Percentiles rank a stretch among this genome's conserved stretches.
Conservation (phyloP, 495 filamentous ascomycete species). For the Rostrohypoxylon terebratum region DNA sequence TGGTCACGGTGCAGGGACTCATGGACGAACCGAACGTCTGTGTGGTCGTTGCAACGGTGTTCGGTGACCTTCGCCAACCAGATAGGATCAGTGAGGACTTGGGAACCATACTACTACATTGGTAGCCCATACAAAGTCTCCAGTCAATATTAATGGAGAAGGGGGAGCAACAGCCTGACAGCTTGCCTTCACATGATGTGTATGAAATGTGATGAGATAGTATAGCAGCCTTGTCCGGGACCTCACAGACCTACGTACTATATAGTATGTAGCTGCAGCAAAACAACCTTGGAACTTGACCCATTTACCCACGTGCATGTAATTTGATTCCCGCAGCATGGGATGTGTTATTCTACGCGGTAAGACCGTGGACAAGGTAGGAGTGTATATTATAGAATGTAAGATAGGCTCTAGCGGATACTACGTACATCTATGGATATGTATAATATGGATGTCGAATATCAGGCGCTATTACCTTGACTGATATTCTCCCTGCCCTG, state of each 20-base stretch:
- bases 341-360: slow-evolving; percentile 34
- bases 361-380: slow-evolving; percentile 28
- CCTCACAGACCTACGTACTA: slow-evolving; percentile 26
- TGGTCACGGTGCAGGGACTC: slow-evolving; percentile 36
- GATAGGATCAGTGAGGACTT: neutral
- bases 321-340: slow-evolving; percentile 38
- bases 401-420: slow-evolving; percentile 28
- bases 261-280: too few relatives aligned
- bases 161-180: slow-evolving; percentile 1
- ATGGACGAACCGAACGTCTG: slow-evolving; percentile 27
- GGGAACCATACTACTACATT: neutral
- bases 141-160: slow-evolving; percentile 7
- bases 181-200: slow-evolving; percentile 37
- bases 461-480: slow-evolving; percentile 27
- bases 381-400: slow-evolving; percentile 18
- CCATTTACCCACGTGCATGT: slow-evolving; percentile 46
- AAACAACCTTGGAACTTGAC: slow-evolving; percentile 27
- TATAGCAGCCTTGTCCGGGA: slow-evolving; percentile 17
- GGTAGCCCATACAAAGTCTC: neutral
- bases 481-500: slow-evolving; percentile 7
- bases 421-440: neutral
- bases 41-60: slow-evolving; percentile 17
- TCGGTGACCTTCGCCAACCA: slow-evolving; percentile 23
- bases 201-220: slow-evolving; percentile 39
- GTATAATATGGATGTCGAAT: slow-evolving; percentile 27